Evolutionary conservation across 352 stramenopile genomes (phyloP).

Genomic region (Globisporangium alternatum): DNA sequence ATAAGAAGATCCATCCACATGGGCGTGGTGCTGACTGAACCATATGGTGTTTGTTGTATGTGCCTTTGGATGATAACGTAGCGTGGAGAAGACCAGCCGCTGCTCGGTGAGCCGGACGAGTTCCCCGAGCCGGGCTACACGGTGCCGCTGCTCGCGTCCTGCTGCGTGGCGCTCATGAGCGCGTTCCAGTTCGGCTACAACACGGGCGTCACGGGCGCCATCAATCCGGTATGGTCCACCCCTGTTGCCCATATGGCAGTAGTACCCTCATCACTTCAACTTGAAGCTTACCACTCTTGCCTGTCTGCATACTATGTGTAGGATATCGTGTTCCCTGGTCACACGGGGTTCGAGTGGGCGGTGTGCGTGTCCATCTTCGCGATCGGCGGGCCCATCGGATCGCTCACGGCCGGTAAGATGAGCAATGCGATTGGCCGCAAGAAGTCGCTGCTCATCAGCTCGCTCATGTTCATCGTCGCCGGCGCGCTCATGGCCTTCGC

Average conservation of each 20-base stretch:
- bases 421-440: constrained; percentile 57
- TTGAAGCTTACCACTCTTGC: neutral
- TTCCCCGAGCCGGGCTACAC: constrained; percentile 69
- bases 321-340: constrained; percentile 58
- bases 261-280: neutral
- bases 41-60: neutral
- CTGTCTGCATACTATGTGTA: neutral
- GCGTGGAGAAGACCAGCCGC: constrained; percentile 72
- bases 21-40: neutral
- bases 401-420: constrained; percentile 54
- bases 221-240: constrained; percentile 33
- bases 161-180: constrained; percentile 65
- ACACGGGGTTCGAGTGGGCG: constrained; percentile 63
- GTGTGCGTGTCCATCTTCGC: constrained; percentile 70
- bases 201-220: constrained; percentile 62
- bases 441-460: constrained; percentile 56
- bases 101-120: constrained; percentile 51
- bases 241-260: neutral
- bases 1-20: neutral
- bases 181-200: constrained; percentile 78
- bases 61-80: constrained; percentile 9
- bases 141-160: constrained; percentile 59
- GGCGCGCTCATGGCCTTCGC: constrained; percentile 56
- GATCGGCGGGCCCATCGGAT: constrained; percentile 59
- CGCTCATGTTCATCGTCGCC: constrained; percentile 62